Evolutionary conservation across 129 eudicot species (phyloP).

Genomic region (Pittosporum tobira): DNA sequence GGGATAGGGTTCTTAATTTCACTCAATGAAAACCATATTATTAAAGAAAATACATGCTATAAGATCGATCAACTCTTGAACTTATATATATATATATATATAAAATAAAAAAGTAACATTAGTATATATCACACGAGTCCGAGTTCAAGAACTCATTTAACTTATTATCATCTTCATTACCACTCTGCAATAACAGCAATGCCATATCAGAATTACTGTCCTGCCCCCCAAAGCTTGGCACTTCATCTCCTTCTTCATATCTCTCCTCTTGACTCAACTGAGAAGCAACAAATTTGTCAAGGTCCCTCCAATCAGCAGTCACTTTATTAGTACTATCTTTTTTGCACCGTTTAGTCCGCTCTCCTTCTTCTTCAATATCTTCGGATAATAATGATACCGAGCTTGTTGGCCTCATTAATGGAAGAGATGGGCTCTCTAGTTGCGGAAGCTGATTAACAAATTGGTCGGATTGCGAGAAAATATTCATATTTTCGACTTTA

Average conservation of each 20-base stretch:
- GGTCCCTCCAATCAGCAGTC: constrained; percentile 85
- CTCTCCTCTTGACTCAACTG: constrained; percentile 74
- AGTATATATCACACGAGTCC: constrained; percentile 37
- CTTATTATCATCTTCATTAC: constrained; percentile 34
- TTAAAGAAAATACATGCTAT: constrained; percentile 19
- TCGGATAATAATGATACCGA: constrained; percentile 20
- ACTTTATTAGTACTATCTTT: constrained; percentile 23
- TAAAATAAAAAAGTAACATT: constrained; percentile 16
- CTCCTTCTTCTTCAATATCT: constrained; percentile 17
- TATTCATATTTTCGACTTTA: constrained; percentile 29
- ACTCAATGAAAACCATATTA: constrained; percentile 17
- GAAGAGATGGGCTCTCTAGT: constrained; percentile 65
- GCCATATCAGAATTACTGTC: constrained; percentile 29
- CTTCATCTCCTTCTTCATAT: constrained; percentile 19
- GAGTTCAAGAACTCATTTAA: constrained; percentile 47
- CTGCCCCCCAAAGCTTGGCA: constrained; percentile 18
- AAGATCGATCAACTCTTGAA: constrained; percentile 10
- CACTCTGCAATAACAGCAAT: constrained; percentile 38
- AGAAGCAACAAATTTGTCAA: constrained; percentile 95
- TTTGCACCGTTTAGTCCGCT: neutral
- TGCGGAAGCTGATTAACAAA: constrained; percentile 79
- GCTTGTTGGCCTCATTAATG: constrained; percentile 29
- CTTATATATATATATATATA: too few species aligned
- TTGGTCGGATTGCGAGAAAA: constrained; percentile 30
- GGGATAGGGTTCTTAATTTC: neutral